Conservation (phyloP, 2,329 filamentous ascomycete genomes). For the Graphilbum ipis-grandicollis region DNA sequence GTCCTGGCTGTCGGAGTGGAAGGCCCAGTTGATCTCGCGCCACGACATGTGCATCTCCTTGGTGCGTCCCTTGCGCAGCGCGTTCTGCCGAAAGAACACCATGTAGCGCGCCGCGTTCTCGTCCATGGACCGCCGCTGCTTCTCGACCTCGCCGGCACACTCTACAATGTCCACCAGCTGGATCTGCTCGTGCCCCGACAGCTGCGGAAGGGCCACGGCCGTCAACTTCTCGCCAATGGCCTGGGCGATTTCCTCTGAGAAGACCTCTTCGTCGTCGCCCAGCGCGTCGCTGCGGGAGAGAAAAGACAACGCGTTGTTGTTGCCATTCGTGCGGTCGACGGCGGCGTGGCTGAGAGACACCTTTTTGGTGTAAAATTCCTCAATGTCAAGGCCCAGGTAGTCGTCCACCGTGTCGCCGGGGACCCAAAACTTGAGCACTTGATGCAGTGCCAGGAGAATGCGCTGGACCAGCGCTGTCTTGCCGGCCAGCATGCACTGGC, state of each 20-base stretch:
- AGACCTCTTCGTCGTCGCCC: constrained; percentile 39
- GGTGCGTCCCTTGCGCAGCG: constrained; percentile 47
- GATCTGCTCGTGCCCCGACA: constrained; percentile 76
- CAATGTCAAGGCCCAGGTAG: constrained; percentile 49
- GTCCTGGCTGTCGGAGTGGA: constrained; percentile 73
- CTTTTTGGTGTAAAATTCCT: constrained; percentile 34
- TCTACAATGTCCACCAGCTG: constrained; percentile 71
- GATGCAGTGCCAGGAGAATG: constrained; percentile 55
- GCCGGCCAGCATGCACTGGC: constrained; percentile 70
- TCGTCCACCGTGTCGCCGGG: constrained; percentile 68
- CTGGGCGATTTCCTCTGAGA: constrained; percentile 54
- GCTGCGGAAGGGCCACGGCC: constrained; percentile 54
- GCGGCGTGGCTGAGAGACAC: constrained; percentile 11
- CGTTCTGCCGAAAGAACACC: constrained; percentile 71
- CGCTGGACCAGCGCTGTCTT: constrained; percentile 55
- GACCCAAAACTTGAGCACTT: constrained; percentile 65
- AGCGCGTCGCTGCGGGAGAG: constrained; percentile 15
- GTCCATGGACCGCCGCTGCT: constrained; percentile 75
- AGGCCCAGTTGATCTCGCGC: constrained; percentile 75
- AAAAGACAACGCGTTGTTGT: constrained; percentile 16
- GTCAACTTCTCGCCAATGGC: constrained; percentile 63
- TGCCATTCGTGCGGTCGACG: too few relatives aligned
- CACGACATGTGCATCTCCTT: constrained; percentile 51
- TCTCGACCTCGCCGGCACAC: constrained; percentile 69
- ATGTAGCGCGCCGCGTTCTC: constrained; percentile 79